Percentiles rank a stretch among this genome's conserved stretches.
Conservation (phyloP, 148 eudicot species). For the Silene uniflora region DNA sequence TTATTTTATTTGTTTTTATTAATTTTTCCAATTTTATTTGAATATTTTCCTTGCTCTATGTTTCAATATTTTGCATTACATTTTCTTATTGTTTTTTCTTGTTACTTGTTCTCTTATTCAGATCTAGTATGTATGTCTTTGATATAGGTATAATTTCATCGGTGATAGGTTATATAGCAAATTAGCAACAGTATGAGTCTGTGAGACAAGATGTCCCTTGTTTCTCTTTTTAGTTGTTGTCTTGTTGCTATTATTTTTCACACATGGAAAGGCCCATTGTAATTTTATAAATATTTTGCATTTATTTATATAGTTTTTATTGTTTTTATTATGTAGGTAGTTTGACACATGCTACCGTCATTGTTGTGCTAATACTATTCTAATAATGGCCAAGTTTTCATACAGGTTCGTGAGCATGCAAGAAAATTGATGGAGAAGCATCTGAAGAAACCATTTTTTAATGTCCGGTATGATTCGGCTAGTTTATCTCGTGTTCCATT, state of each 20-base stretch:
- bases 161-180: too few relatives aligned
- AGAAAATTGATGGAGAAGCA: conserved; percentile 92
- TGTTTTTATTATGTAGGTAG: neutral
- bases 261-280: neutral
- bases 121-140: neutral
- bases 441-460: conserved; percentile 82
- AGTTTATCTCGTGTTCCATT: conserved; percentile 4
- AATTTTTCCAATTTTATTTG: neutral
- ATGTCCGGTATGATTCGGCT: conserved; percentile 50
- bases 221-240: neutral
- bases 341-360: neutral
- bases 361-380: neutral
- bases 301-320: neutral
- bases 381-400: neutral
- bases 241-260: neutral
- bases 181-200: neutral
- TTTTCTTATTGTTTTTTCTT: neutral
- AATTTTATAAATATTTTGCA: too few relatives aligned
- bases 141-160: neutral
- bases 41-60: neutral
- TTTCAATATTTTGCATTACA: neutral
- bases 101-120: neutral
- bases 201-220: neutral
- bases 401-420: conserved; percentile 92
- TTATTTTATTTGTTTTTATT: neutral